Evolutionary conservation across 495 filamentous ascomycete species (phyloP).

Genomic region (Podospora australis): DNA sequence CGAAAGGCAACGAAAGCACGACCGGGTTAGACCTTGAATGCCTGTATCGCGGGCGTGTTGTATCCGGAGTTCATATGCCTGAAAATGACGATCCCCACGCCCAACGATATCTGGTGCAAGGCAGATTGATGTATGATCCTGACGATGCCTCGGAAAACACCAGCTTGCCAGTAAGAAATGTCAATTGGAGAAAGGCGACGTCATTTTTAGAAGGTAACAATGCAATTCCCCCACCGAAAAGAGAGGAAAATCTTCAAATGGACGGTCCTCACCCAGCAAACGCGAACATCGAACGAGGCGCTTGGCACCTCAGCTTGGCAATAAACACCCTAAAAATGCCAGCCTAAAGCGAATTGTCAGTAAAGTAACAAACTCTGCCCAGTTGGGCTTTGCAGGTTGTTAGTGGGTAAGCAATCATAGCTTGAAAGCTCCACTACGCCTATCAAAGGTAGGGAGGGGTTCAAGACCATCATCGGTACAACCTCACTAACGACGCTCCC

Average conservation of each 20-base stretch:
- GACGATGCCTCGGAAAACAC: slow-evolving; percentile 1
- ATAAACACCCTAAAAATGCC: slow-evolving; percentile 2
- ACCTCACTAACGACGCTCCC: no score
- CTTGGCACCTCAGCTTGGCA: slow-evolving; percentile 6
- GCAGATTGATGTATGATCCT: neutral
- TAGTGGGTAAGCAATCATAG: no score
- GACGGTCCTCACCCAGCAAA: neutral
- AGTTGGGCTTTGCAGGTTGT: neutral
- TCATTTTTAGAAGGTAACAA: slow-evolving; percentile 18
- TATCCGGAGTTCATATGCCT: no score
- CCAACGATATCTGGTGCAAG: no score
- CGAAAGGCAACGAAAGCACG: no score
- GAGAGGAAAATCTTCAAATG: neutral
- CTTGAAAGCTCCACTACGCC: no score
- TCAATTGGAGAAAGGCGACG: slow-evolving; percentile 12
- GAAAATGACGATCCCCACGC: no score
- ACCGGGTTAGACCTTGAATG: no score
- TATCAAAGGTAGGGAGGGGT: slow-evolving; percentile 3
- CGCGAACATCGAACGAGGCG: neutral
- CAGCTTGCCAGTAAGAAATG: no score
- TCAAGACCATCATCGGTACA: no score
- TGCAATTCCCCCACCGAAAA: slow-evolving; percentile 1
- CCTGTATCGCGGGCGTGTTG: no score
- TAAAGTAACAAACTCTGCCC: neutral
- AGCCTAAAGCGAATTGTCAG: neutral